Evolutionary conservation across 2,329 filamentous ascomycete species (phyloP), one percentile per base, ranked within the genome.

Genomic region (Arthrobotrys conoides): DNA sequence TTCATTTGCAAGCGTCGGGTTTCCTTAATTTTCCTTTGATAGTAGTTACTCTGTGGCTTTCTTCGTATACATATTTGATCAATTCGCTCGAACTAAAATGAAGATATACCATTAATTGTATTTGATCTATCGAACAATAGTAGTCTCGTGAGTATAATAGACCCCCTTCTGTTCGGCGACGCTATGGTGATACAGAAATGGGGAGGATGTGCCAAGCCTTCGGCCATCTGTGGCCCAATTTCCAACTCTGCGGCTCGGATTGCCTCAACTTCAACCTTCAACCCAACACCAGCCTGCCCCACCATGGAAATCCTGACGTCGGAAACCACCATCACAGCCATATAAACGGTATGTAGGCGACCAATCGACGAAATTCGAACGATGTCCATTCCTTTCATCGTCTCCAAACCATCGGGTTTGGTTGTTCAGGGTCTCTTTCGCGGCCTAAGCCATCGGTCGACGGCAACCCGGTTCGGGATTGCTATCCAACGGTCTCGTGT

Each of bases 341-440:
- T 48, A 49, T 66, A 41, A 71, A 41, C 67, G 71, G 73, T 53
- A 77, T 77, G 73, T 68, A 71, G 73, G 44, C 67, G 36, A 36
- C 49, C 67, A 59, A 33, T 55, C 24, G 22, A 53, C 10, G 38
- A n/a, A 30, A 36, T 53, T 20, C 30, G 44, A 77, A 77, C 53
- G 33, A 77, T 77, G 73, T 71, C 73, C 48, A 71, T 77, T 55
- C 73, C 73, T 59, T 77, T 71, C 63, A 63, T 77, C 53, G 61
- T 38, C 5, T 77, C 73, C 67, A 77, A 67, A 41, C 73, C 73
- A 36, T 77, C 73, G 18, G 73, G 73, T 57, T 65, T 77, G 49
- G 67, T 71, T 18, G 68, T 77, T 20, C 59, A 71, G n/a, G 73
- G 73, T 14, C 67, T 77, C 41, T 77, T 77, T 22, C 73, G 73